Percentiles rank a stretch among this genome's conserved stretches.
Conservation (phyloP, 345 rosid species). For the Melastoma malabathricum region DNA sequence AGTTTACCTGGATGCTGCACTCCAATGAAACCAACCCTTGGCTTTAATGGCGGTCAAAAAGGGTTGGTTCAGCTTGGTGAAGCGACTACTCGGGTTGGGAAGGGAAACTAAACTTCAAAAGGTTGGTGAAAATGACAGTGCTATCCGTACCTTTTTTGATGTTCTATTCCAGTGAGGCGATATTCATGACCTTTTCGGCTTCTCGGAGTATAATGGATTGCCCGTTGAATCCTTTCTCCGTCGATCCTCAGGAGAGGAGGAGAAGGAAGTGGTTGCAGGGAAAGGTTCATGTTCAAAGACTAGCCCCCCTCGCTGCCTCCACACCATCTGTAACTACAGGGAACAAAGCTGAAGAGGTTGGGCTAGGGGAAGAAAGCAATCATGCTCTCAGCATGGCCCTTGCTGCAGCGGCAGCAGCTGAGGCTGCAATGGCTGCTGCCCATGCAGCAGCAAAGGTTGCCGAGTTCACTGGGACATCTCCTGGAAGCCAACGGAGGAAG, state of each 20-base stretch:
- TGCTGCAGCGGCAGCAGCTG: constrained; percentile 45
- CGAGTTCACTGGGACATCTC: constrained; percentile 21
- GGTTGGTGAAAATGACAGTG: constrained; percentile 20
- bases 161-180: too few species aligned
- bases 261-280: constrained; percentile 65
- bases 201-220: too few species aligned
- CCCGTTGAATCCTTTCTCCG: too few species aligned
- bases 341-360: constrained; percentile 21
- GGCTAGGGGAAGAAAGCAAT: constrained; percentile 11
- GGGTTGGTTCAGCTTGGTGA: constrained; percentile 58
- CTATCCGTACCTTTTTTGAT: neutral
- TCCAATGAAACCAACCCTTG: too few species aligned
- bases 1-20: too few species aligned
- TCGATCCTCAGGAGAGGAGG: constrained; percentile 48
- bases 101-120: constrained; percentile 33
- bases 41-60: constrained; percentile 57
- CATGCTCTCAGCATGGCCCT: constrained; percentile 31
- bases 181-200: too few species aligned
- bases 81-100: constrained; percentile 55
- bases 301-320: constrained; percentile 41
- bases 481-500: constrained; percentile 12
- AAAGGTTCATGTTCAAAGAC: constrained; percentile 32
- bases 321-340: constrained; percentile 13
- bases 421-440: constrained; percentile 43
- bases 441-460: constrained; percentile 38